phyloP scores from a whole-genome alignment of 2,329 filamentous ascomycete species.

The Monosporascus sp. region DNA sequence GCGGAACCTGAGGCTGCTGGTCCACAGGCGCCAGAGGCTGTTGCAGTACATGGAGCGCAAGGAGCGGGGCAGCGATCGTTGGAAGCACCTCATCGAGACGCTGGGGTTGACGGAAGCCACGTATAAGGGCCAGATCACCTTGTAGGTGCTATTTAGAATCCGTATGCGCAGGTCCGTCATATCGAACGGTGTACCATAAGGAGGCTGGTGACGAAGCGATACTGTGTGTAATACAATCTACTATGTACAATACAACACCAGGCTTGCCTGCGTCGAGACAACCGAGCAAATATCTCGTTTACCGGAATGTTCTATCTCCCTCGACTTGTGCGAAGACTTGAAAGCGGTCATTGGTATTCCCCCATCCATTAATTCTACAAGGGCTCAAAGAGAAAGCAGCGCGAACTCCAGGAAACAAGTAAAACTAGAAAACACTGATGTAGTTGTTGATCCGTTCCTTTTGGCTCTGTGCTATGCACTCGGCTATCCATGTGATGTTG shows the following conservation, averaged over 20 bases:
- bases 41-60: constrained; percentile 81
- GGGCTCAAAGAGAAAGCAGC: constrained; percentile 18
- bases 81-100: constrained; percentile 78
- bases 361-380: constrained; percentile 40
- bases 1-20: constrained; percentile 76
- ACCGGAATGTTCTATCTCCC: not conserved
- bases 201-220: constrained; percentile 13
- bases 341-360: constrained; percentile 24
- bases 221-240: constrained; percentile 25
- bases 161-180: no score
- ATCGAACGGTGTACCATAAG: constrained; percentile 14
- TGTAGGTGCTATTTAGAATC: constrained; percentile 41
- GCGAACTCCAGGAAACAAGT: constrained; percentile 5
- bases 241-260: constrained; percentile 34
- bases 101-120: constrained; percentile 82
- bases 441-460: constrained; percentile 99
- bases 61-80: constrained; percentile 86
- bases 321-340: constrained; percentile 1
- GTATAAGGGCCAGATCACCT: constrained; percentile 82
- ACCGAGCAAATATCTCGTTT: not conserved
- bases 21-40: constrained; percentile 85
- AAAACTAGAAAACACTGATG: constrained; percentile 84
- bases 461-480: constrained; percentile 99
- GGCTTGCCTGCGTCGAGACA: constrained; percentile 2
- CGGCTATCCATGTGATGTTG: constrained; percentile 99